These are phyloP conservation scores for Spatholobus suberectus DNA, from an alignment of 306 rosid genomes.

Conservation along the genomic window DNA sequence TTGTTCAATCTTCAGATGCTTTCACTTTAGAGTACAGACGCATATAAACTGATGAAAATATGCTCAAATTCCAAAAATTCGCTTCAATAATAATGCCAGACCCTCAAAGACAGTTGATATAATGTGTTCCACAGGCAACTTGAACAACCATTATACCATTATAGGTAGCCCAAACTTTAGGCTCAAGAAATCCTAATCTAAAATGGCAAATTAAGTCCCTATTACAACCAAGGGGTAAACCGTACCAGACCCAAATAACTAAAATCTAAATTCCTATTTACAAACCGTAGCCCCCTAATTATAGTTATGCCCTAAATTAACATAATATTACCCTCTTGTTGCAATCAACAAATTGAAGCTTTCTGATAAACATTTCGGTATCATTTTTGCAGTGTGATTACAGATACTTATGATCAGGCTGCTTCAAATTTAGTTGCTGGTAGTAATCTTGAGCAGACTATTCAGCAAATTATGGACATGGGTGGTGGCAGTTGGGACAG, in stretches of 20 bases:
- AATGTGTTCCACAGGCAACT: neutral
- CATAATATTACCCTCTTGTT: neutral
- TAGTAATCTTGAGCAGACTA: constrained; percentile 80
- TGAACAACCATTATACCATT: neutral
- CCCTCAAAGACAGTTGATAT: neutral
- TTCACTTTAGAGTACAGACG: neutral
- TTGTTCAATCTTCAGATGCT: constrained; percentile 15
- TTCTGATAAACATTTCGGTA: constrained; percentile 23
- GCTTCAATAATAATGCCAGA: neutral
- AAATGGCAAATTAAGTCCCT: constrained; percentile 20
- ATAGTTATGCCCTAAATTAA: neutral
- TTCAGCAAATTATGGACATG: constrained; percentile 91
- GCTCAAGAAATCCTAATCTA: neutral
- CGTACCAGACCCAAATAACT: neutral
- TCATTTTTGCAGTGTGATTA: constrained; percentile 55
- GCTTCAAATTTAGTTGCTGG: constrained; percentile 94
- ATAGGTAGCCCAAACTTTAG: constrained; percentile 20
- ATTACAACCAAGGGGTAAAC: neutral
- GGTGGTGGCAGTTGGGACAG: constrained; percentile 97
- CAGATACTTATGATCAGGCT: constrained; percentile 81
- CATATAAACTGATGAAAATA: constrained; percentile 7
- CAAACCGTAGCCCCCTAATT: neutral
- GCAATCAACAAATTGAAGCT: constrained; percentile 54
- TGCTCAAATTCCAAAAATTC: neutral
- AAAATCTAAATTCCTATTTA: neutral